These are phyloP conservation scores for Exophiala dermatitidis DNA, from an alignment of 2,329 filamentous ascomycete species.

Conservation along the genomic window DNA sequence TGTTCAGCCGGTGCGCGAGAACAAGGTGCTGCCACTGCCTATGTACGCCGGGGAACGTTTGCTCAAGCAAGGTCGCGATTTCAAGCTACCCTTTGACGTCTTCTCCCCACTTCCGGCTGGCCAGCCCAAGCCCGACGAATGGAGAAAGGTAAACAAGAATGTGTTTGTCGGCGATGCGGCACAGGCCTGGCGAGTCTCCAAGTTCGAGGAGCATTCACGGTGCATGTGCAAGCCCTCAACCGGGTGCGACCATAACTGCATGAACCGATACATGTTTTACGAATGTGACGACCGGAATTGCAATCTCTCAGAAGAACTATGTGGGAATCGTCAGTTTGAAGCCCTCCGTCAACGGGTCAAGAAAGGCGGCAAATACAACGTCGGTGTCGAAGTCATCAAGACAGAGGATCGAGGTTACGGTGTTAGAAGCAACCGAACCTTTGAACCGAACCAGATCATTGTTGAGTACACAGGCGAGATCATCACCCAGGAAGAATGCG, in stretches of 20 bases:
- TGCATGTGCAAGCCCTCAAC: conserved; percentile 71
- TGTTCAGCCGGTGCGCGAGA: conserved; percentile 42
- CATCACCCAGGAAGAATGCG: conserved; percentile 88
- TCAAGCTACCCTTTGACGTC: conserved; percentile 81
- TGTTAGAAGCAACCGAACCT: conserved; percentile 81
- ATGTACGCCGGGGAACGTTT: conserved; percentile 69
- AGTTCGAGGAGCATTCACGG: conserved; percentile 64
- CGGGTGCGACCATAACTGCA: conserved; percentile 81
- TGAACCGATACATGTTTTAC: conserved; percentile 95
- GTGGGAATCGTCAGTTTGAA: conserved; percentile 82
- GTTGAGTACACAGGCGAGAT: conserved; percentile 98
- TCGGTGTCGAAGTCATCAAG: conserved; percentile 92
- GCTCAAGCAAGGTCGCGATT: conserved; percentile 67
- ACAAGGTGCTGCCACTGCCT: conserved; percentile 61
- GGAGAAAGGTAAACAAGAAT: conserved; percentile 87
- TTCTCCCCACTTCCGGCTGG: conserved; percentile 80
- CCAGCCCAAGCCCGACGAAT: conserved; percentile 87
- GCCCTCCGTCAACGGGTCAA: conserved; percentile 67
- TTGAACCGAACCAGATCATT: conserved; percentile 86
- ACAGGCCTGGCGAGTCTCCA: conserved; percentile 71
- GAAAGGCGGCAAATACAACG: conserved; percentile 74
- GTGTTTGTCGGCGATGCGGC: conserved; percentile 81
- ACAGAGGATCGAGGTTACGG: conserved; percentile 83
- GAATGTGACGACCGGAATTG: conserved; percentile 92
- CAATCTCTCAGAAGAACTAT: conserved; percentile 63